Evolutionary conservation across 495 filamentous ascomycete genomes (phyloP).

Genomic region (Cryomyces antarcticus): DNA sequence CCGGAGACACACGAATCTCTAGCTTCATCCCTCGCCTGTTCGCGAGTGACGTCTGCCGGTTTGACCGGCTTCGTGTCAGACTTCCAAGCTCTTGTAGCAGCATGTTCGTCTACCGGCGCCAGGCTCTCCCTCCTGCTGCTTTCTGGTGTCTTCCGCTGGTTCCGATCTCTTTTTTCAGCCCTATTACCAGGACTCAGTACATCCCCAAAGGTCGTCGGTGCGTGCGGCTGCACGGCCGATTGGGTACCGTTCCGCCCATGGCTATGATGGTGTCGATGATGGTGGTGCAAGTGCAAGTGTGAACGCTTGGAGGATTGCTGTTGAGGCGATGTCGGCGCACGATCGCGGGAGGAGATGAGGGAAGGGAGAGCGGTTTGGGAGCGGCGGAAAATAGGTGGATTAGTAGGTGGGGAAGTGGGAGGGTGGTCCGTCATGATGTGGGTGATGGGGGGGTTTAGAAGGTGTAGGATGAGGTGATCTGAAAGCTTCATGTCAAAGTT

Average conservation of each 20-base stretch:
- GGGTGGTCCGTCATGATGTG: neutral
- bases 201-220: constrained; percentile 2
- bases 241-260: constrained; percentile 5
- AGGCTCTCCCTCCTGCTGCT: neutral
- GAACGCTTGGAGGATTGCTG: neutral
- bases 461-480: neutral
- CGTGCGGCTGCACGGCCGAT: constrained; percentile 6
- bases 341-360: neutral
- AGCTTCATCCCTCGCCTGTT: neutral
- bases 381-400: neutral
- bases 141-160: neutral
- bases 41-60: neutral
- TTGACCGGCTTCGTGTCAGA: neutral
- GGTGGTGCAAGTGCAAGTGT: constrained; percentile 6
- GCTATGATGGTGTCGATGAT: constrained; percentile 5
- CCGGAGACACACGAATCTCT: neutral
- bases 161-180: neutral
- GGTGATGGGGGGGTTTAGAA: neutral
- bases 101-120: neutral
- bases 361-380: neutral
- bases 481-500: neutral
- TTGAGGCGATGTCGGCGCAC: constrained; percentile 1
- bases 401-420: neutral
- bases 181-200: neutral
- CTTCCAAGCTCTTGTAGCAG: neutral